Base-by-base conservation (phyloP, 2,329 filamentous ascomycete genomes). In the Claviceps cyperi region DNA sequence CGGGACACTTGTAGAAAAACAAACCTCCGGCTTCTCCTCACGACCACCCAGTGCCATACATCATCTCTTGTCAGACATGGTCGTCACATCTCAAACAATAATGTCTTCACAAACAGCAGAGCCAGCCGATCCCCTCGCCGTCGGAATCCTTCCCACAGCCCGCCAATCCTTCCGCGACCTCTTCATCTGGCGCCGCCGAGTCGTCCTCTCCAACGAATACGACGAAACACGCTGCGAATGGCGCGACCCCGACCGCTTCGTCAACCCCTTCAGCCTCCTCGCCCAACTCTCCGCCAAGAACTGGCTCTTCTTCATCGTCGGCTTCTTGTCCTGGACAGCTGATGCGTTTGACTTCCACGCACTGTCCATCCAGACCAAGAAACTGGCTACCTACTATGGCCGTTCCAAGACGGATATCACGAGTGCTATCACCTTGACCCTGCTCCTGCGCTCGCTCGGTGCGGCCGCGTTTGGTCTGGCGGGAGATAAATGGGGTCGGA, bases 271-370 rank as follows among this genome's bases (percentile, higher is more conserved):
- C 66, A 78, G 72, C 38, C 72, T 91, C 32, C 70, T 88, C 53
- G 73, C 71, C 28, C 74, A 81, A 65, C 73, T 92, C 15, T 75
- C 72, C 3, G 69, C 70, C 22, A 77, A 73, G 53, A 80, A 84
- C 61, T 91, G 86, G 85, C 60, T 85, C 15, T 89, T 86, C 69
- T 81, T 91, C 67, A 55, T 84, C 40, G 82, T 88, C 11, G 86
- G 84, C 3, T 80, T 90, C 60, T 65, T 75, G 36, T 81, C 84
- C 15, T 91, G 86, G 86, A 84, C 79, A 1, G 85, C 84, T 51
- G 86, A 91, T 63, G 85, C 86, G 3, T 91, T 90, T 62, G 86
- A 89, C 65, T 91, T 90, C 62, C 84, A 89, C 65, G 83, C 86
- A 24, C 73, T 91, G 8, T 85, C 81, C 4, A 86, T 91, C 55